Base-by-base conservation (phyloP, 140 eudicot genomes). In the Flaveria floridana region DNA sequence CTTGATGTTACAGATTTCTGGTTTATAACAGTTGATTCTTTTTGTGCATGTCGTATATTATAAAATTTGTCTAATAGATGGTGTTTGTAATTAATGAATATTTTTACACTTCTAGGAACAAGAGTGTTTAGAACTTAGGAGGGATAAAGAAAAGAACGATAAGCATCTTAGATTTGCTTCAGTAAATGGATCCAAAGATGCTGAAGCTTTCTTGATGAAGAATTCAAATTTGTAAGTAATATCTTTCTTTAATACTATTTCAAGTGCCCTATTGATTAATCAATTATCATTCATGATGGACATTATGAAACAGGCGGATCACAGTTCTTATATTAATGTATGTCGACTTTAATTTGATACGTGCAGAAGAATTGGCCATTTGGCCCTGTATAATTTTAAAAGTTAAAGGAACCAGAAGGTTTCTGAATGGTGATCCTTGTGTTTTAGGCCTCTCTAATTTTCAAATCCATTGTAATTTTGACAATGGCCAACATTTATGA, bases 101-200 rank as follows among this genome's bases (percentile, higher is more conserved):
- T 53, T 58, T 61, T 23, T 76, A 10, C 69, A 74, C 55, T 67
- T 83, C 65, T 83, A 91, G 96, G 93, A 91, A 79, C 84, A 89
- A 52, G 93, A 86, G 58, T 88, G 91, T 52, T 55, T 56, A 18
- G 83, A 85, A 70, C 96, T 91, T 61, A 85, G 80, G 79, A 87
- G 80, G 79, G 91, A 83, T 76, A 86, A 82, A 72, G 89, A 86
- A 67, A 74, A 84, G 78, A 78, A 79, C 23, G 88, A 85, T 76
- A 79, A 80, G 41, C 75, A 81, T 76, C 76, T 78, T 72, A 80
- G 79, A 79, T 63, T 71, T 51, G 74, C 68, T 72, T 63, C 89
- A 21, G 63, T 74, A 70, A 76, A 64, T 75, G 85, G 80, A 57
- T 78, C 81, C 10, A 79, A 71, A 67, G 83, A 76, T 70, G 77